A percentile compares a stretch with the other conserved stretches of the same genome.
Evolutionary conservation across 1,284 basidiomycete genomes (phyloP).

Genomic region (Ganoderma sp.): DNA sequence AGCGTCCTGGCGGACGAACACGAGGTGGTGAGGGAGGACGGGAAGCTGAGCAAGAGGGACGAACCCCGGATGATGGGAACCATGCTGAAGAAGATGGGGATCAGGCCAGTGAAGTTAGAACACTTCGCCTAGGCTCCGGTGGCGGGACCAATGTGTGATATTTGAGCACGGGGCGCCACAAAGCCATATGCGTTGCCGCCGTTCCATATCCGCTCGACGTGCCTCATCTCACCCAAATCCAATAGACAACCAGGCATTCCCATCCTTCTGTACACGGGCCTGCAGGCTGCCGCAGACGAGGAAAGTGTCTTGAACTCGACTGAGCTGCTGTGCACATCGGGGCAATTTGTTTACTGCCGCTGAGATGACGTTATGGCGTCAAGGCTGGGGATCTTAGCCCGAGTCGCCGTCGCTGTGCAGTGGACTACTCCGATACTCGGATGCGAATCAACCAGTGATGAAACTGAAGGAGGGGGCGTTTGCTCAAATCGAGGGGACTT

Average conservation of each 20-base stretch:
- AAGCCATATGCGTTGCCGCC: constrained; percentile 1
- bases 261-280: neutral
- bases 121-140: constrained; percentile 52
- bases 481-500: neutral
- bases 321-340: neutral
- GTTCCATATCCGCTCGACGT: constrained; percentile 5
- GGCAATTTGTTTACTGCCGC: neutral
- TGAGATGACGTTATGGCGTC: neutral
- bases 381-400: neutral
- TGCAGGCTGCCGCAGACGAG: neutral
- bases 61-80: constrained; percentile 52
- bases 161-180: constrained; percentile 10
- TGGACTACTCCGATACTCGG: neutral
- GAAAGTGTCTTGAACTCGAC: neutral
- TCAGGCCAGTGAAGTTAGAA: constrained; percentile 42
- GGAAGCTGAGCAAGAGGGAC: constrained; percentile 40
- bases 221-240: neutral
- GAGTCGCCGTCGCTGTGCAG: neutral
- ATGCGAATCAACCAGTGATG: neutral
- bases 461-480: neutral
- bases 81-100: constrained; percentile 54
- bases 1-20: constrained; percentile 54
- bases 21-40: constrained; percentile 39
- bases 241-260: neutral
- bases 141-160: constrained; percentile 13